Base-by-base conservation (phyloP, 1,284 basidiomycete genomes). In the Ustilago tritici region DNA sequence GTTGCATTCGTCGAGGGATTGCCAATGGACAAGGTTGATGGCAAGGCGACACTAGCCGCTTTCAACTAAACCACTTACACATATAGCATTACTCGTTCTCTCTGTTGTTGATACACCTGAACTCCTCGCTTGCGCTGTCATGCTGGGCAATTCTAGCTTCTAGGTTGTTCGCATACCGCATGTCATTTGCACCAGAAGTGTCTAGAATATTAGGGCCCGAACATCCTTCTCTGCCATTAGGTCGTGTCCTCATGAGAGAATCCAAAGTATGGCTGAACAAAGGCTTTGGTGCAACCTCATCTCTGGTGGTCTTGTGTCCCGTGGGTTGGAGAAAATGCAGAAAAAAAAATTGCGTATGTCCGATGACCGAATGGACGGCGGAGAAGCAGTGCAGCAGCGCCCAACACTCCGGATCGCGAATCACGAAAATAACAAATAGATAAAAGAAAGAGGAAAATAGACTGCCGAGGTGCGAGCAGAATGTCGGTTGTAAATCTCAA, bases 1-100 rank as follows among this genome's bases (percentile, higher is more conserved):
- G 63, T 73, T 52, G 76, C 79, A 0, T 80, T 80, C 52, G 73
- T 80, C 19, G 72, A 80, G 49, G 60, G 67, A 23, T 62, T 71
- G 61, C 67, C 76, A 28, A 69, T 75, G 61, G 76, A 78, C 62
- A 67, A 75, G 65, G 65, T 71, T n/a, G 76, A 69, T 15, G 71
- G 71, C 71, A 74, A 71, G 65, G 57, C 76, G 38, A 64, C 67
- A 35, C 41, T 78, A 55, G 71, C 71, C 9, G 61, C 71, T 31
- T 75, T 71, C 60, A 65, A 65, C 65, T 76, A 56, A 65, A 40
- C 15, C 19, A 41, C 10, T 31, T 2, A 31, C n/a, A 32, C 17
- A 38, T 36, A 19, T 34, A 46, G 53, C 32, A 34, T 47, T 47
- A 47, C 23, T 34, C 32, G 17, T 56, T 23, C 38, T 31, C 38